phyloP scores from a whole-genome alignment of 2,329 filamentous ascomycete genomes.

The Aspergillus bombycis region DNA sequence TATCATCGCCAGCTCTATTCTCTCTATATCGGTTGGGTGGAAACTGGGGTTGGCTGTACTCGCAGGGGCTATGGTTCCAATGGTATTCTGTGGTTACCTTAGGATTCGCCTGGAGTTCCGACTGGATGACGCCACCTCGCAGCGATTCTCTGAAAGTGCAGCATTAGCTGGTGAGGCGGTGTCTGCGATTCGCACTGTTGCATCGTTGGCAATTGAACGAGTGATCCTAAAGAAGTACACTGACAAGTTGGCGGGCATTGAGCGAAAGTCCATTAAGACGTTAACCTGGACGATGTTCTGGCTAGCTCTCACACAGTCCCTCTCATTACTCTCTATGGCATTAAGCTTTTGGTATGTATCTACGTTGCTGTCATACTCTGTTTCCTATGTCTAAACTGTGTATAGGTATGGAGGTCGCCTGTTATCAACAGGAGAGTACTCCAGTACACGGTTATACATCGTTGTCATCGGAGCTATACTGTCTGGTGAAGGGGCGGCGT shows the following conservation, averaged over 20 bases:
- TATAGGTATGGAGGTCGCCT: constrained; percentile 56
- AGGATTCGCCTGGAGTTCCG: constrained; percentile 52
- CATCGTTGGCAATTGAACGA: constrained; percentile 49
- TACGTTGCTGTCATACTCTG: too few relatives aligned
- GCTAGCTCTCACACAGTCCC: constrained; percentile 27
- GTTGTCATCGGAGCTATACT: constrained; percentile 69
- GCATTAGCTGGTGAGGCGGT: constrained; percentile 52
- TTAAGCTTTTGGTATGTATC: constrained; percentile 24
- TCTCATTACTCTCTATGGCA: constrained; percentile 30
- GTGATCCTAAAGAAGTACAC: constrained; percentile 35
- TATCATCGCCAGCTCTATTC: constrained; percentile 48
- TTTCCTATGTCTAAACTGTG: neutral
- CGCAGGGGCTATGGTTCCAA: constrained; percentile 48
- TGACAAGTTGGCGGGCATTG: constrained; percentile 16
- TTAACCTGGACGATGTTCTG: constrained; percentile 26
- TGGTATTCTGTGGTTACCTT: constrained; percentile 51
- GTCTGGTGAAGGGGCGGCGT: constrained; percentile 67
- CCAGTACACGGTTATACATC: constrained; percentile 56
- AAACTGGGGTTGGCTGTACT: constrained; percentile 53
- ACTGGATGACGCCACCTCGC: constrained; percentile 47
- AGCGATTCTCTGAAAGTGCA: constrained; percentile 49
- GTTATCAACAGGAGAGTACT: constrained; percentile 56
- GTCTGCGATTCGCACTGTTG: constrained; percentile 50
- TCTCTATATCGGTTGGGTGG: constrained; percentile 53
- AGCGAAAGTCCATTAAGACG: constrained; percentile 20